Conservation (phyloP, 441 rosid species). For the Jatropha multifida region DNA sequence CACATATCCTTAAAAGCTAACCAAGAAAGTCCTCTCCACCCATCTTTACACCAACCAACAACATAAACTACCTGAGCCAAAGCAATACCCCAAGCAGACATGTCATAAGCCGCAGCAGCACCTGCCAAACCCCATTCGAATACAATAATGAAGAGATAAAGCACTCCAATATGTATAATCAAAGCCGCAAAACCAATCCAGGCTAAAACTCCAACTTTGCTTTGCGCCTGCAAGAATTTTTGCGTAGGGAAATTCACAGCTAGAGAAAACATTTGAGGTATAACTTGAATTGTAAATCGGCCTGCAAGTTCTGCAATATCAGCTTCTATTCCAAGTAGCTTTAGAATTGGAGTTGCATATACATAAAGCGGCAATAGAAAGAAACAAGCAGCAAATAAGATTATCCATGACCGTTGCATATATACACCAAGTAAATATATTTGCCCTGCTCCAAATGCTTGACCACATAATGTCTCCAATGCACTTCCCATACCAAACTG, state of each 20-base stretch:
- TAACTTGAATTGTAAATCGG: conserved; percentile 54
- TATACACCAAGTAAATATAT: conserved; percentile 65
- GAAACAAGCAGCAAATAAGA: conserved; percentile 56
- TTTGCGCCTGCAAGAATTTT: conserved; percentile 80
- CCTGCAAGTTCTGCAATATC: conserved; percentile 61
- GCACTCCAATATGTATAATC: conserved; percentile 41
- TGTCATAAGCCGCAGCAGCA: conserved; percentile 69
- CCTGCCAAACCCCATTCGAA: conserved; percentile 72
- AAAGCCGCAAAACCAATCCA: conserved; percentile 74
- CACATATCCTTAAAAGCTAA: conserved; percentile 72
- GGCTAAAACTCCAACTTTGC: conserved; percentile 70
- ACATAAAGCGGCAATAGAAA: conserved; percentile 62
- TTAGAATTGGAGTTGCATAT: conserved; percentile 66
- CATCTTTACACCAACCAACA: conserved; percentile 78
- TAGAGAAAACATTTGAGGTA: conserved; percentile 90
- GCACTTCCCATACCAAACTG: conserved; percentile 90
- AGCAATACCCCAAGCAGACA: conserved; percentile 69
- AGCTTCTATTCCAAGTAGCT: conserved; percentile 55
- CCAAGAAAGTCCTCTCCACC: conserved; percentile 80
- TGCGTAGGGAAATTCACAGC: conserved; percentile 80
- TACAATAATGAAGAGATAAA: conserved; percentile 51
- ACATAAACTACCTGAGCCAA: conserved; percentile 68
- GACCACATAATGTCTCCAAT: conserved; percentile 70
- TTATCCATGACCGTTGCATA: conserved; percentile 85
- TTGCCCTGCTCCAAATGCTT: conserved; percentile 81